Evolutionary conservation across 495 filamentous ascomycete species (phyloP).

Genomic region (Penicillium herquei): DNA sequence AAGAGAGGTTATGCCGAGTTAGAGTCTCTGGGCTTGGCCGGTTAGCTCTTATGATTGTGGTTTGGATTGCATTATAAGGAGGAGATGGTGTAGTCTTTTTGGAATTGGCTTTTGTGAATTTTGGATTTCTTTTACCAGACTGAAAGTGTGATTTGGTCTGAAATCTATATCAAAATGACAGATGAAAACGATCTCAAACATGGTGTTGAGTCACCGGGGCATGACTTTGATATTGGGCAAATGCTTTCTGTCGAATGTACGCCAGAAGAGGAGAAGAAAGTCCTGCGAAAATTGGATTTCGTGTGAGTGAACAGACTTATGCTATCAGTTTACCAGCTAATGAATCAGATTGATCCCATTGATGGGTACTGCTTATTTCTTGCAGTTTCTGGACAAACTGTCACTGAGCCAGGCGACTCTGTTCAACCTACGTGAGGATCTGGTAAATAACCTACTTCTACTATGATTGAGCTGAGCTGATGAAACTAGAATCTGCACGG

Average conservation of each 20-base stretch:
- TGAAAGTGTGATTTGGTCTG: neutral
- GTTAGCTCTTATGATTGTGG: neutral
- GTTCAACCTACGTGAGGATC: constrained; percentile 45
- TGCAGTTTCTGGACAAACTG: constrained; percentile 60
- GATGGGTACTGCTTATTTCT: constrained; percentile 41
- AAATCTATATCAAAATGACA: constrained; percentile 1
- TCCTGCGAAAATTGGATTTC: constrained; percentile 34
- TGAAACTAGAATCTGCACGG: constrained; percentile 31
- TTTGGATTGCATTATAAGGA: neutral
- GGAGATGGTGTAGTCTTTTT: too few species aligned
- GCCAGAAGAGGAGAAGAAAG: constrained; percentile 30
- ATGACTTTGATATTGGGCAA: constrained; percentile 35
- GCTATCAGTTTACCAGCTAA: neutral
- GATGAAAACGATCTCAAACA: constrained; percentile 12
- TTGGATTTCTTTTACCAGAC: too few species aligned
- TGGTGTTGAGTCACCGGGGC: constrained; percentile 7
- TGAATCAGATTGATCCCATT: constrained; percentile 45
- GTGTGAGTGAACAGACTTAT: constrained; percentile 18
- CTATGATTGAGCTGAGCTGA: neutral
- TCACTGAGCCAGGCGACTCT: constrained; percentile 53
- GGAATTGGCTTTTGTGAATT: too few species aligned
- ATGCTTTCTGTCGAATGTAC: constrained; percentile 29
- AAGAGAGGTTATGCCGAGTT: constrained; percentile 1
- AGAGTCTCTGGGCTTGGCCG: neutral
- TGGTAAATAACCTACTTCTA: constrained; percentile 19